Conservation (phyloP, 2,329 filamentous ascomycete genomes). For the Colletotrichum chrysophilum region DNA sequence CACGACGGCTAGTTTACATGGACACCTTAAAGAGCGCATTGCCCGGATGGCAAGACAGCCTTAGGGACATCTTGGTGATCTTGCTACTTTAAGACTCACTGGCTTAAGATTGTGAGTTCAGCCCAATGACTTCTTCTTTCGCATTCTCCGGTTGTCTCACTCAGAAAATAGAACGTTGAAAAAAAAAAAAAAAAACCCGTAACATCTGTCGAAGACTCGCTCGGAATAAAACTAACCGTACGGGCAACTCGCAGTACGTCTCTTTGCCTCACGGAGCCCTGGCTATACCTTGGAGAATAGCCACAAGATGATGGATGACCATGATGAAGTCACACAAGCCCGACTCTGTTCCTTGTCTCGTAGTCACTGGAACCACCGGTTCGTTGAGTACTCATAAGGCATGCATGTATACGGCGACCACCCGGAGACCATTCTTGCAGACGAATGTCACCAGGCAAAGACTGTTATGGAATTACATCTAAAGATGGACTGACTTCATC, state of each 20-base stretch:
- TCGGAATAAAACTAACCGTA: rapidly evolving
- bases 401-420: no score
- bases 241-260: rapidly evolving
- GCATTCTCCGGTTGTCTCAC: no score
- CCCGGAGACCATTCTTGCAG: no score
- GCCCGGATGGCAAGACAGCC: no score
- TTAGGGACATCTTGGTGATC: neutral
- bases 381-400: neutral
- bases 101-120: no score
- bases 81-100: neutral
- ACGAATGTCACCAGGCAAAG: no score
- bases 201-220: neutral
- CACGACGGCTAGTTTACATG: neutral
- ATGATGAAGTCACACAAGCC: rapidly evolving
- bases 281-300: neutral
- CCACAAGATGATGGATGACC: neutral
- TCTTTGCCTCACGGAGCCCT: neutral
- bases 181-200: no score
- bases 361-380: neutral
- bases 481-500: no score
- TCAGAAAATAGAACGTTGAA: no score
- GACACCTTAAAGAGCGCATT: neutral
- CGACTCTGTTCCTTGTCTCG: rapidly evolving
- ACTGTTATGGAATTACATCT: no score
- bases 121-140: no score